A percentile compares a stretch with the other conserved stretches of the same genome.
Evolutionary conservation across 306 rosid genomes (phyloP).

Genomic region (Mucuna pruriens): DNA sequence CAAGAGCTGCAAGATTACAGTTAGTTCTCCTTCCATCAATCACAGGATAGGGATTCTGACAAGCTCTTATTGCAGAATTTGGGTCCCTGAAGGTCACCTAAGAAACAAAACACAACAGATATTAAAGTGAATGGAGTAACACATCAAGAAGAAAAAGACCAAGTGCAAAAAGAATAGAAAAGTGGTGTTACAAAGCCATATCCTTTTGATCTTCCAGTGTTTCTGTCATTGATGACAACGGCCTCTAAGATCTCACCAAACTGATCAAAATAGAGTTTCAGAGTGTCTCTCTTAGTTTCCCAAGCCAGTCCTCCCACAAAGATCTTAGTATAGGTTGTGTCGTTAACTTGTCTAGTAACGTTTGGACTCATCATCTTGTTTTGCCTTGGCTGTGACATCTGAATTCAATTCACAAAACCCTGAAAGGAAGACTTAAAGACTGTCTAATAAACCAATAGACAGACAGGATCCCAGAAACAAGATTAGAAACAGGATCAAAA

Average conservation of each 20-base stretch:
- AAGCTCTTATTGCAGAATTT: constrained; percentile 70
- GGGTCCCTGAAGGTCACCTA: constrained; percentile 82
- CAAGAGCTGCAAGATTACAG: constrained; percentile 56
- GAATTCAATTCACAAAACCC: constrained; percentile 20
- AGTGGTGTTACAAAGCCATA: constrained; percentile 62
- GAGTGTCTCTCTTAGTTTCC: constrained; percentile 56
- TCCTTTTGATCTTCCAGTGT: constrained; percentile 65
- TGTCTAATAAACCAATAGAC: background rate
- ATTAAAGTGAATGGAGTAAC: background rate
- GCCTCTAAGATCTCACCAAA: constrained; percentile 66
- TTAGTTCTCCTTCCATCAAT: constrained; percentile 87
- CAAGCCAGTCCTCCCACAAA: constrained; percentile 71
- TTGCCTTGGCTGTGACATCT: constrained; percentile 51
- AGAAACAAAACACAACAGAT: background rate
- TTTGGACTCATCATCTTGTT: constrained; percentile 48
- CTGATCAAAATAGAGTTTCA: constrained; percentile 60
- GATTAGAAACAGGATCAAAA: constrained; percentile 33
- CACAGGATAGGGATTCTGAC: constrained; percentile 64
- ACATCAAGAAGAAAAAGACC: background rate
- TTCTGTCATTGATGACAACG: constrained; percentile 61
- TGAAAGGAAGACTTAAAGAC: background rate
- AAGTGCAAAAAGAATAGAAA: background rate
- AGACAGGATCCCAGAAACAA: background rate
- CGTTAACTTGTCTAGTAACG: constrained; percentile 40
- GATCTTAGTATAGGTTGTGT: constrained; percentile 61